A percentile compares a stretch with the other conserved stretches of the same genome.
These are phyloP conservation scores for Arthrobotrys megalospora DNA, from an alignment of 2,329 filamentous ascomycete genomes.

Conservation along the genomic window DNA sequence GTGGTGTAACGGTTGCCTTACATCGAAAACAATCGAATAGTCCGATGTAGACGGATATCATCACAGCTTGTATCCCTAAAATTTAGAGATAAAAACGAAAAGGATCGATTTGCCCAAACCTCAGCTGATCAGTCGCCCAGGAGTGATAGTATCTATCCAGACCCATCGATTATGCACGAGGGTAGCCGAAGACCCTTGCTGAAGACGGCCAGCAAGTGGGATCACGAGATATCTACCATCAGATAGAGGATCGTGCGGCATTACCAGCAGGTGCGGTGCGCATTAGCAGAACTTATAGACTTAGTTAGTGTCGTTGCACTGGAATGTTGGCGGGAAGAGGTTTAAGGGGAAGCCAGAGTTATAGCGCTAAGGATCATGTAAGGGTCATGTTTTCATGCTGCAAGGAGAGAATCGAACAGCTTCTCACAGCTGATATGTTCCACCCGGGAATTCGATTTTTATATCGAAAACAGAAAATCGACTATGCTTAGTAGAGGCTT, in stretches of 20 bases:
- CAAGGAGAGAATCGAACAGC: not conserved
- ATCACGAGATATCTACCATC: conserved; percentile 7
- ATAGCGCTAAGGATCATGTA: not conserved
- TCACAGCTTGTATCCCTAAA: not conserved
- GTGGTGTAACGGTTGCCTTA: conserved; percentile 16
- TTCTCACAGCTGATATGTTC: conserved; percentile 10
- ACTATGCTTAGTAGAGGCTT: not conserved
- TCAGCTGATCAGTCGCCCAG: not conserved
- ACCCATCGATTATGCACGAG: conserved; percentile 4
- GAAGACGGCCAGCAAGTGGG: not conserved
- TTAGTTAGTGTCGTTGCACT: conserved; percentile 3
- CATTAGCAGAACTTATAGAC: conserved; percentile 5
- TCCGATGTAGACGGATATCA: conserved; percentile 6
- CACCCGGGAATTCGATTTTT: not conserved
- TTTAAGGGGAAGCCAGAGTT: not conserved
- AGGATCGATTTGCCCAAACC: not conserved
- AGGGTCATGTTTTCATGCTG: conserved; percentile 8
- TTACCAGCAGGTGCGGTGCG: not conserved
- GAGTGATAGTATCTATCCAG: not conserved
- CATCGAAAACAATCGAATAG: conserved; percentile 1
- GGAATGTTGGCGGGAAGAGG: conserved; percentile 11
- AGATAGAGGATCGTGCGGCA: conserved; percentile 8
- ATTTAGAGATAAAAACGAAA: not conserved
- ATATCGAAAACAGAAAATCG: conserved; percentile 1
- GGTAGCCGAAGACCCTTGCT: not conserved